Evolutionary conservation across 805 yeast genomes (phyloP).

Genomic region (Hanseniaspora hatyaiensis): DNA sequence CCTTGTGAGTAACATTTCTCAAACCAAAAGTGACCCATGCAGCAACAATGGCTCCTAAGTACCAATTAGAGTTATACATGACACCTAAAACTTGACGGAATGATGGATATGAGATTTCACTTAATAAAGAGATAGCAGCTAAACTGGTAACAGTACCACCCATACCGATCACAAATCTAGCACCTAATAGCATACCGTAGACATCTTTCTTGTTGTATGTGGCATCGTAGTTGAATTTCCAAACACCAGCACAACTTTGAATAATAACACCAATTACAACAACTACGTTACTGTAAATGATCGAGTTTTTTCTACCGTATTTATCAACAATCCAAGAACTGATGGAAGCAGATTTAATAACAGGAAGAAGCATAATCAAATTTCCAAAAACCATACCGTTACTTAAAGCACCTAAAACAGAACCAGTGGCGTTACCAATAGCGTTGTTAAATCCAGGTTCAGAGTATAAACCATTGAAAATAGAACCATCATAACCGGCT

Average conservation of each 20-base stretch:
- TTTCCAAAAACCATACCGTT: constrained; percentile 36
- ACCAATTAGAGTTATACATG: constrained; percentile 41
- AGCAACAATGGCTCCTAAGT: constrained; percentile 41
- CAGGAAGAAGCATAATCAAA: constrained; percentile 26
- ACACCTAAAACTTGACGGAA: constrained; percentile 35
- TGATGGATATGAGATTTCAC: constrained; percentile 37
- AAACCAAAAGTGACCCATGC: constrained; percentile 43
- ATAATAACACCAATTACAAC: constrained; percentile 18
- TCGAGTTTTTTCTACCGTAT: constrained; percentile 32
- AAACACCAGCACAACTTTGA: constrained; percentile 19
- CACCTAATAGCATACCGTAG: constrained; percentile 30
- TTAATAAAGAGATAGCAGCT: constrained; percentile 37
- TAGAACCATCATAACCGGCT: constrained; percentile 38
- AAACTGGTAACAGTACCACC: constrained; percentile 36
- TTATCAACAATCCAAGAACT: constrained; percentile 27
- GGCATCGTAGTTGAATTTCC: constrained; percentile 27
- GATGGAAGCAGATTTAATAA: constrained; percentile 11
- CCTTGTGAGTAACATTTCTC: constrained; percentile 19
- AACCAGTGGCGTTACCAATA: constrained; percentile 33
- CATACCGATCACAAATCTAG: constrained; percentile 39
- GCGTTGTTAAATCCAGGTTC: constrained; percentile 32
- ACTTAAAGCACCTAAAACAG: constrained; percentile 33
- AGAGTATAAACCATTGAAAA: constrained; percentile 42
- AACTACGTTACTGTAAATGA: constrained; percentile 22
- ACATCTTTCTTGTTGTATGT: constrained; percentile 33